A percentile compares a stretch with the other conserved stretches of the same genome.
Evolutionary conservation across 2,329 filamentous ascomycete genomes (phyloP).

Genomic region (Podosphaera leucotricha): DNA sequence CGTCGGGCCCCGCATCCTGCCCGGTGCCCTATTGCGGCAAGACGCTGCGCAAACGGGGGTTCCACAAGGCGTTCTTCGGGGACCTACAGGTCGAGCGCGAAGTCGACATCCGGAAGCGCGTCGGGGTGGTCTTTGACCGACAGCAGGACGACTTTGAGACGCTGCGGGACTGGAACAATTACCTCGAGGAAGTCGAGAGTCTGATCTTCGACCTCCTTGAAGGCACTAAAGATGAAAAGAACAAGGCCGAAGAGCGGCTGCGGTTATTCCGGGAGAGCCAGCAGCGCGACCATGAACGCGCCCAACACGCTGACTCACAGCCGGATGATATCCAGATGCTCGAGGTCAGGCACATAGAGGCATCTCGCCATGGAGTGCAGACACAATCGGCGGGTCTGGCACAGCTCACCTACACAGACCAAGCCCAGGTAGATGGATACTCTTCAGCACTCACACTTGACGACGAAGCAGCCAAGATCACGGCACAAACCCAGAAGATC

Average conservation of each 20-base stretch:
- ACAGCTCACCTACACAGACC: slow-evolving; percentile 42
- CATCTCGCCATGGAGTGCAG: slow-evolving; percentile 35
- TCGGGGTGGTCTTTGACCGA: slow-evolving; percentile 66
- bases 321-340: slow-evolving; percentile 28
- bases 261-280: slow-evolving; percentile 52
- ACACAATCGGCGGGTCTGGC: slow-evolving; percentile 40
- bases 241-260: slow-evolving; percentile 27
- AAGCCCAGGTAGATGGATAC: slow-evolving; percentile 44
- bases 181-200: slow-evolving; percentile 78
- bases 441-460: slow-evolving; percentile 39
- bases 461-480: slow-evolving; percentile 33
- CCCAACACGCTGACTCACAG: slow-evolving; percentile 28
- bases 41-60: slow-evolving; percentile 64
- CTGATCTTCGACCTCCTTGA: slow-evolving; percentile 73
- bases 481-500: slow-evolving; percentile 31
- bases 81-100: slow-evolving; percentile 77
- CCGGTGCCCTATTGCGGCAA: slow-evolving; percentile 73
- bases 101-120: slow-evolving; percentile 68
- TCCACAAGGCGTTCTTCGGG: slow-evolving; percentile 72
- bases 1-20: slow-evolving; percentile 72
- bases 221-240: slow-evolving; percentile 32
- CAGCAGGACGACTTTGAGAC: slow-evolving; percentile 77
- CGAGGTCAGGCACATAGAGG: slow-evolving; percentile 42
- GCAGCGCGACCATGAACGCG: slow-evolving; percentile 40
- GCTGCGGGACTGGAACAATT: slow-evolving; percentile 70